phyloP scores from a whole-genome alignment of 805 yeast species.

The Candida argentea region DNA sequence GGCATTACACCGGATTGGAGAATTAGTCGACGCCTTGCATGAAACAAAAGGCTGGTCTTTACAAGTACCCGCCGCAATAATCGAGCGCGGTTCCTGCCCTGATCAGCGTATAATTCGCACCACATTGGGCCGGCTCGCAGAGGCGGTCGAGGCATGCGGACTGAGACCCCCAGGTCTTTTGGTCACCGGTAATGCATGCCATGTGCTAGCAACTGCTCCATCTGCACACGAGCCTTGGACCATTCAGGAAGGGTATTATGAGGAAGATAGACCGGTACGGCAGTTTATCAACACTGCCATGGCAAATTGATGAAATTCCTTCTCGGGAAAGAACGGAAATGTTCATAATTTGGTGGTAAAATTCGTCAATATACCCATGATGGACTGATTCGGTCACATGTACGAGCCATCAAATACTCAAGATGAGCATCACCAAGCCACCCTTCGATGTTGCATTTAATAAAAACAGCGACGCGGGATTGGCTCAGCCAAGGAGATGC shows the following conservation, averaged over 20 bases:
- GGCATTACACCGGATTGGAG: constrained; percentile 73
- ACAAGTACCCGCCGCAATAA: constrained; percentile 68
- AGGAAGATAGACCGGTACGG: constrained; percentile 4
- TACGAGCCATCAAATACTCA: too few species aligned
- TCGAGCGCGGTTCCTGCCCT: constrained; percentile 88
- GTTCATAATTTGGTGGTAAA: too few species aligned
- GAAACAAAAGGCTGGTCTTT: constrained; percentile 52
- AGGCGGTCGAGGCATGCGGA: constrained; percentile 67
- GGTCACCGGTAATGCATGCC: constrained; percentile 73
- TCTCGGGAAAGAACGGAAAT: too few species aligned
- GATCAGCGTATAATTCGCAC: constrained; percentile 85
- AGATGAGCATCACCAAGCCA: too few species aligned
- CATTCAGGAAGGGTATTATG: constrained; percentile 2
- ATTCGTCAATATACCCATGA: too few species aligned
- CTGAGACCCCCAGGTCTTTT: constrained; percentile 90
- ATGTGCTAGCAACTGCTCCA: constrained; percentile 27
- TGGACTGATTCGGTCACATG: too few species aligned
- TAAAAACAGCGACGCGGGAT: too few species aligned
- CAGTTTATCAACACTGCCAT: too few species aligned
- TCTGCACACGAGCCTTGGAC: too few species aligned
- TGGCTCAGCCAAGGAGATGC: too few species aligned
- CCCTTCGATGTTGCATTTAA: too few species aligned
- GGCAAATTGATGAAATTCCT: too few species aligned
- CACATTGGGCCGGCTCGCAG: constrained; percentile 51
- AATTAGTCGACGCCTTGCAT: constrained; percentile 38